Conservation (phyloP, 306 rosid species). For the Castanea crenata region DNA sequence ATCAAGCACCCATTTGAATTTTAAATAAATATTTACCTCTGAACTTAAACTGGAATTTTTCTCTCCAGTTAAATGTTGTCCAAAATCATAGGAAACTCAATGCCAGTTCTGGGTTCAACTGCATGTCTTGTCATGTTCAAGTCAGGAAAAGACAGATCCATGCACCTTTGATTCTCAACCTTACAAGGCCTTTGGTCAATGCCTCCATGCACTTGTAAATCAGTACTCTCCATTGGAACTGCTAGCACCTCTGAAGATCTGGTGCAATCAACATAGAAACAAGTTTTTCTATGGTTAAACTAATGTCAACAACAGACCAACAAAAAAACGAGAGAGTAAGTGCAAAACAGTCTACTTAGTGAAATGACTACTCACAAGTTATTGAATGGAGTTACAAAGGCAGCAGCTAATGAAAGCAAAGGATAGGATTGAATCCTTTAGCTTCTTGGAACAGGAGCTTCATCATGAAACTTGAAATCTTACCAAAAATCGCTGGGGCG, state of each 20-base stretch:
- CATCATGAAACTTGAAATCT: slow-evolving; percentile 47
- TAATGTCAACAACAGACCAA: background rate
- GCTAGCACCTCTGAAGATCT: slow-evolving; percentile 74
- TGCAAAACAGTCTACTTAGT: slow-evolving; percentile 14
- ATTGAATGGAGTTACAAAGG: slow-evolving; percentile 72
- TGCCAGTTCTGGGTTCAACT: slow-evolving; percentile 88
- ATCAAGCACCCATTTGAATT: slow-evolving; percentile 1
- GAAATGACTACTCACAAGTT: slow-evolving; percentile 57
- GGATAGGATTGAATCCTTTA: slow-evolving; percentile 47
- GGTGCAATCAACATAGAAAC: slow-evolving; percentile 21
- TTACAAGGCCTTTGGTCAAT: slow-evolving; percentile 57
- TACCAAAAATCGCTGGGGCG: slow-evolving; percentile 35
- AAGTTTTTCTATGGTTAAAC: background rate
- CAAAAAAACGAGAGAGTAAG: background rate
- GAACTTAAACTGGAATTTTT: slow-evolving; percentile 51
- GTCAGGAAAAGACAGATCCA: slow-evolving; percentile 38
- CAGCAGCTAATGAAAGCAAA: slow-evolving; percentile 65
- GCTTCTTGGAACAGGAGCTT: slow-evolving; percentile 56
- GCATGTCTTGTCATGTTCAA: slow-evolving; percentile 56
- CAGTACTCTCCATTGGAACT: slow-evolving; percentile 53
- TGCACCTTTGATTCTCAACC: slow-evolving; percentile 51
- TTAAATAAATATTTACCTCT: slow-evolving; percentile 58
- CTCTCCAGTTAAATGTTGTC: slow-evolving; percentile 46
- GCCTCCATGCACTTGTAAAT: slow-evolving; percentile 36
- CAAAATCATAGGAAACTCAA: slow-evolving; percentile 77